Percentiles rank a stretch among this genome's conserved stretches.
Evolutionary conservation across 164 flowering plant species (phyloP).

Genomic region (Taxillus chinensis): DNA sequence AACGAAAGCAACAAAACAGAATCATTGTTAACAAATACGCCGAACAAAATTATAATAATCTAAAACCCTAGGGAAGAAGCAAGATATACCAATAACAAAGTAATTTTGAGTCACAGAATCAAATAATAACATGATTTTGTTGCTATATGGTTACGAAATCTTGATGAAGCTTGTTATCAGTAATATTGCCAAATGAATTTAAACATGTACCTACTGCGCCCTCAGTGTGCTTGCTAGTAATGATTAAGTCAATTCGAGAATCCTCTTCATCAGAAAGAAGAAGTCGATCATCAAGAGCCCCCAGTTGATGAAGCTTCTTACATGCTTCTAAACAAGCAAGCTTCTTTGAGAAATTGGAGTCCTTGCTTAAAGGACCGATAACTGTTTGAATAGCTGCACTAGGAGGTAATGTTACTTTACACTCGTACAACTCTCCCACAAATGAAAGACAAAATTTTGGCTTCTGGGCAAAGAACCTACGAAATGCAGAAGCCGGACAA

Average conservation of each 20-base stretch:
- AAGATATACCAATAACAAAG: too few relatives aligned
- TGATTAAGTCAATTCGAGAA: slow-evolving; percentile 15
- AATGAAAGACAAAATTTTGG: slow-evolving; percentile 37
- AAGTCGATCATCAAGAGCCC: slow-evolving; percentile 71
- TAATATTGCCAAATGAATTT: background rate
- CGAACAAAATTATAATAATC: too few relatives aligned
- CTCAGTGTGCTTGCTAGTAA: slow-evolving; percentile 23
- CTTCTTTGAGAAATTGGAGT: slow-evolving; percentile 46
- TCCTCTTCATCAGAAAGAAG: slow-evolving; percentile 39
- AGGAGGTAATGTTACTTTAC: slow-evolving; percentile 57
- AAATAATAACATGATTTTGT: too few relatives aligned
- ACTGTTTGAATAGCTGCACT: slow-evolving; percentile 53
- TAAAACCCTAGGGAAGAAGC: too few relatives aligned
- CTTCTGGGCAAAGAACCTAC: slow-evolving; percentile 50
- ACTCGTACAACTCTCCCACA: slow-evolving; percentile 30
- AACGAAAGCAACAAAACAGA: too few relatives aligned
- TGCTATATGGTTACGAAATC: too few relatives aligned
- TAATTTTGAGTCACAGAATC: too few relatives aligned
- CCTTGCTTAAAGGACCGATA: slow-evolving; percentile 43
- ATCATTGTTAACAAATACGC: too few relatives aligned
- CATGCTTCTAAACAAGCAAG: slow-evolving; percentile 86
- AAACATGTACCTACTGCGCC: slow-evolving; percentile 43
- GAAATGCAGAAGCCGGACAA: slow-evolving; percentile 4
- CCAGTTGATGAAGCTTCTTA: slow-evolving; percentile 61
- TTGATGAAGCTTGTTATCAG: too few relatives aligned